Evolutionary conservation across 2,329 filamentous ascomycete genomes (phyloP).

Genomic region (Bipolaris bicolor): DNA sequence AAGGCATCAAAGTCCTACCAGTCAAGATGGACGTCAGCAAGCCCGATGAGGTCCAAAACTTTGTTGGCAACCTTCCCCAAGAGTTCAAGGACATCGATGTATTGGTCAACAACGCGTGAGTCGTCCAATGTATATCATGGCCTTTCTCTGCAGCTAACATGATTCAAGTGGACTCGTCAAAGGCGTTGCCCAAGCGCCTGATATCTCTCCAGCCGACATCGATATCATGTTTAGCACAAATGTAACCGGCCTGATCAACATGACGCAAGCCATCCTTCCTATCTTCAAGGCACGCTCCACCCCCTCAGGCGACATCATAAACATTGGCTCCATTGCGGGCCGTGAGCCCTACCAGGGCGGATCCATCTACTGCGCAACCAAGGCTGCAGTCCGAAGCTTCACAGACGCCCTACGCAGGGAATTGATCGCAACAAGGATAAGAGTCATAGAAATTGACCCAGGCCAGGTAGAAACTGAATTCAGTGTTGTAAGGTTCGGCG

Average conservation of each 20-base stretch:
- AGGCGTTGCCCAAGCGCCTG: constrained; percentile 82
- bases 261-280: constrained; percentile 89
- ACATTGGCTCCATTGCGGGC: constrained; percentile 91
- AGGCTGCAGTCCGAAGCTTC: constrained; percentile 85
- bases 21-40: constrained; percentile 88
- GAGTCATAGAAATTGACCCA: constrained; percentile 87
- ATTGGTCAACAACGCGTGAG: constrained; percentile 70
- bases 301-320: constrained; percentile 85
- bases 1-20: constrained; percentile 77
- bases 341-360: constrained; percentile 85
- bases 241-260: constrained; percentile 91
- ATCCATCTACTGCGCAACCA: constrained; percentile 91
- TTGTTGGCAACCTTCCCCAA: constrained; percentile 75
- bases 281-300: constrained; percentile 70
- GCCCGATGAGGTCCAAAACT: constrained; percentile 72
- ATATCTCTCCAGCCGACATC: constrained; percentile 83
- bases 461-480: constrained; percentile 96
- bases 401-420: constrained; percentile 83
- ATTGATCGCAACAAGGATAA: constrained; percentile 77
- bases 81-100: constrained; percentile 87
- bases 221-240: constrained; percentile 90
- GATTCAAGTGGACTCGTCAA: constrained; percentile 74
- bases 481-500: constrained; percentile 84
- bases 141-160: background rate
- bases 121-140: background rate